phyloP scores from a whole-genome alignment of 2,329 filamentous ascomycete genomes.

The Septoria petroselini region DNA sequence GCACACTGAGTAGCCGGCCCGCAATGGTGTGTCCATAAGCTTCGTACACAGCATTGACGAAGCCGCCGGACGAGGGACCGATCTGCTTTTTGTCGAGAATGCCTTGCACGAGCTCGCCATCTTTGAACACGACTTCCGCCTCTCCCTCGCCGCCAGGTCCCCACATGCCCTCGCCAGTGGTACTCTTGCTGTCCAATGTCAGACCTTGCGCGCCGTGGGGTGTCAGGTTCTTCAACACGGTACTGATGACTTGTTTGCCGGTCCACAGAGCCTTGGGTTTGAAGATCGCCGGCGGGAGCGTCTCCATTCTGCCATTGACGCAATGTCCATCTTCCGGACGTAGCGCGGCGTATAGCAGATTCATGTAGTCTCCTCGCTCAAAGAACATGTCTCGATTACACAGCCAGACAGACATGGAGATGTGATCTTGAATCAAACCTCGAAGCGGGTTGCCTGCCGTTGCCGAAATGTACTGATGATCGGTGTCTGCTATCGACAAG shows the following conservation, averaged over 20 bases:
- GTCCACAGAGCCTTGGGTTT: slow-evolving; percentile 85
- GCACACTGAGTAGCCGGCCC: slow-evolving; percentile 80
- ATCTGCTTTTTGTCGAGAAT: slow-evolving; percentile 96
- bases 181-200: slow-evolving; percentile 74
- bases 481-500: slow-evolving; percentile 87
- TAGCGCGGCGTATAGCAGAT: slow-evolving; percentile 86
- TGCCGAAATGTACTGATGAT: slow-evolving; percentile 93
- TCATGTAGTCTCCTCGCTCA: slow-evolving; percentile 80
- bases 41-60: slow-evolving; percentile 91
- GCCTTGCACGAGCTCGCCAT: slow-evolving; percentile 83
- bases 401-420: slow-evolving; percentile 88
- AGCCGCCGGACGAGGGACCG: slow-evolving; percentile 77
- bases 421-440: slow-evolving; percentile 97
- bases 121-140: slow-evolving; percentile 73
- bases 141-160: slow-evolving; percentile 60
- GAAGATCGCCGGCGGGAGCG: slow-evolving; percentile 74
- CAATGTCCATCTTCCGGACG: slow-evolving; percentile 89
- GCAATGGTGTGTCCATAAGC: slow-evolving; percentile 84
- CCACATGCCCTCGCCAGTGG: slow-evolving; percentile 78
- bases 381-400: slow-evolving; percentile 93
- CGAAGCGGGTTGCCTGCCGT: slow-evolving; percentile 90
- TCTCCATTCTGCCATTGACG: slow-evolving; percentile 73
- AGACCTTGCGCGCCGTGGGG: slow-evolving; percentile 72
- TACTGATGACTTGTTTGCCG: slow-evolving; percentile 92
- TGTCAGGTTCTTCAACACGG: slow-evolving; percentile 86